Percentiles rank a stretch among this genome's conserved stretches.
These are phyloP conservation scores for Aspergillus steynii DNA, from an alignment of 495 filamentous ascomycete species.

Conservation along the genomic window DNA sequence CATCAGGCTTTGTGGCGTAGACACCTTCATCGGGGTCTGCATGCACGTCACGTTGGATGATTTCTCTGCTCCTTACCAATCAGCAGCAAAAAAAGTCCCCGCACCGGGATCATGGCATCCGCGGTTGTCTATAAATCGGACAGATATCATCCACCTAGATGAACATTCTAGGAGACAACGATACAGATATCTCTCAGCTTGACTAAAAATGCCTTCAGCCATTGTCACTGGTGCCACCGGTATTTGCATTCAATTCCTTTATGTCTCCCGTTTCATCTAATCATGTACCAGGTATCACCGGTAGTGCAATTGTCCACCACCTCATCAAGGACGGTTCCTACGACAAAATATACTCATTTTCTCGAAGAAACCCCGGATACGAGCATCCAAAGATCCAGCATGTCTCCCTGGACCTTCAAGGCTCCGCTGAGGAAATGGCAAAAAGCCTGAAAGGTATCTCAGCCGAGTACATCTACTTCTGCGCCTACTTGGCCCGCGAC, in stretches of 20 bases:
- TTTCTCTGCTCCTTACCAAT: too few relatives aligned
- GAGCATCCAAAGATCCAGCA: constrained; percentile 45
- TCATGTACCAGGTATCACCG: constrained; percentile 40
- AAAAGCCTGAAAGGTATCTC: constrained; percentile 38
- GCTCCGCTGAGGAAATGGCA: constrained; percentile 41
- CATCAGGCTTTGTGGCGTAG: too few relatives aligned
- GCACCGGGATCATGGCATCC: too few relatives aligned
- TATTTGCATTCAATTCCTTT: constrained; percentile 10
- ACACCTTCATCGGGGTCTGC: too few relatives aligned
- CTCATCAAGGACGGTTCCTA: constrained; percentile 42
- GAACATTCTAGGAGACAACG: too few relatives aligned
- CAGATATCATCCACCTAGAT: too few relatives aligned
- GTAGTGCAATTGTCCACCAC: constrained; percentile 45
- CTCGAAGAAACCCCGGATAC: constrained; percentile 41
- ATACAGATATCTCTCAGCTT: too few relatives aligned
- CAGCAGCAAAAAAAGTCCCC: too few relatives aligned
- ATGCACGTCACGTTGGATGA: too few relatives aligned
- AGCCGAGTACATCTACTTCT: constrained; percentile 51
- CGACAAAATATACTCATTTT: constrained; percentile 45
- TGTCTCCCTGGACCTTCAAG: constrained; percentile 45
- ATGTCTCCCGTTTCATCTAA: too few relatives aligned
- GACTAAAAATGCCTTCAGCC: constrained; percentile 32
- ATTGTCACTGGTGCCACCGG: constrained; percentile 45
- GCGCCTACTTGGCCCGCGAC: constrained; percentile 46
- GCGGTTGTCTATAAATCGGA: too few relatives aligned